A percentile compares a stretch with the other conserved stretches of the same genome.
These are phyloP conservation scores for Chlamydomonas incerta DNA, from an alignment of 139 green algal species.

Conservation along the genomic window DNA sequence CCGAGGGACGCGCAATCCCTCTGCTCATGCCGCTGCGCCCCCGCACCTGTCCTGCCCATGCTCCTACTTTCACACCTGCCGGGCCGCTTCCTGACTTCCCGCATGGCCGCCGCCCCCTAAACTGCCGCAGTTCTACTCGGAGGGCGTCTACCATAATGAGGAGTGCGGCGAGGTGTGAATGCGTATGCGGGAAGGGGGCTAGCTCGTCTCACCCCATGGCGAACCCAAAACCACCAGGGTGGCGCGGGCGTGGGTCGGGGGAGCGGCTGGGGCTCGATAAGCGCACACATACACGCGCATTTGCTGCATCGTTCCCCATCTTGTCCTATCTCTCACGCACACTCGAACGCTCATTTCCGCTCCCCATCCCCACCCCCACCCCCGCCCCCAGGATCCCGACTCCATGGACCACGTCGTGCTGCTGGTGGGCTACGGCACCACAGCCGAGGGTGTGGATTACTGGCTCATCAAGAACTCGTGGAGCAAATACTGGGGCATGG, in stretches of 20 bases:
- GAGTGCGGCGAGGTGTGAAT: conserved; percentile 33
- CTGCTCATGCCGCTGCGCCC: no score
- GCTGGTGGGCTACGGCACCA: conserved; percentile 68
- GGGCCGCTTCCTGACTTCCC: no score
- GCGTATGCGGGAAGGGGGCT: neutral
- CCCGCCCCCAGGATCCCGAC: conserved; percentile 8
- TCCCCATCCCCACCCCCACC: neutral
- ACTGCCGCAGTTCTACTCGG: conserved; percentile 43
- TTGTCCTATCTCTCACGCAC: neutral
- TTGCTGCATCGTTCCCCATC: no score
- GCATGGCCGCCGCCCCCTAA: no score
- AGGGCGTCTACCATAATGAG: conserved; percentile 54
- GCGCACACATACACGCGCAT: no score
- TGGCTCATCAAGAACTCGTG: conserved; percentile 67
- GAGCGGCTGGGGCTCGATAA: no score
- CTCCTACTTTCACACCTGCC: no score
- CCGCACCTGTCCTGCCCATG: no score
- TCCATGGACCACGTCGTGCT: conserved; percentile 65
- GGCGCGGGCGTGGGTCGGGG: no score
- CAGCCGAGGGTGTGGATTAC: conserved; percentile 53
- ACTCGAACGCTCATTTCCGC: no score
- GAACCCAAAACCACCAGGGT: neutral
- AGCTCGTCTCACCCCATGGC: no score
- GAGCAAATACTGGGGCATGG: conserved; percentile 55
- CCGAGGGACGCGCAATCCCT: no score